Evolutionary conservation across 2,329 filamentous ascomycete species (phyloP), one percentile per base, ranked within the genome.

Genomic region (Aspergillus japonicus): DNA sequence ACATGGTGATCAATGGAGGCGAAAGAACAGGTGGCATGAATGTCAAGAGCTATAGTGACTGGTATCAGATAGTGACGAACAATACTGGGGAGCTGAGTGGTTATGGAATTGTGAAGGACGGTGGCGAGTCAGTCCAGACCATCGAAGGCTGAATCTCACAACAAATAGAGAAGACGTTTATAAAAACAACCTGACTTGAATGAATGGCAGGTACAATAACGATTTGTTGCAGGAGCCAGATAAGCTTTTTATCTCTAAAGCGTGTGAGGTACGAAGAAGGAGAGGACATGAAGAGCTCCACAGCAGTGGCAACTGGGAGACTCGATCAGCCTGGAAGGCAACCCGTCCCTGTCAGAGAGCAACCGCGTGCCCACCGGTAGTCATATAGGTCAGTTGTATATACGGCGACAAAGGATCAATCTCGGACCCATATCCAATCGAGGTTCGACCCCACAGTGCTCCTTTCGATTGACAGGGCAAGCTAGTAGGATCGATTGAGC

Each of bases 11-110:
- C 51, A 68, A 56, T 56, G 61, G 67, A 54, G 68, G 63, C 50
- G 68, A 63, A 59, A 71, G 63, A 29, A 73, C 65, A 53, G 72
- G 68, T 61, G 72, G 65, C 74, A 76, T 76, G 60, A 66, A 66
- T 63, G 48, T 49, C 62, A 57, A 55, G 42, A 35, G 24, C 31
- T 19, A 59, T 54, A 59, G 60, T 59, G 57, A 16, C 33, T 55
- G 64, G 26, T 51, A 35, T 50, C 39, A 58, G 11, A 62, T 44
- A 50, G 24, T 44, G 50, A 44, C 39, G 54, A 54, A 49, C 29
- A 59, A 54, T 42, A 62, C 12, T 44, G 47, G 23, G 31, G 21
- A 53, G 29, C 39, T 44, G n/a, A 33, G 23, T 23, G 33, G 31
- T 47, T 47, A 26, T 14, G 31, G n/a, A 14, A 31, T 54, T 19